Base-by-base conservation (phyloP, 2,329 filamentous ascomycete genomes). In the Fusarium setosum region DNA sequence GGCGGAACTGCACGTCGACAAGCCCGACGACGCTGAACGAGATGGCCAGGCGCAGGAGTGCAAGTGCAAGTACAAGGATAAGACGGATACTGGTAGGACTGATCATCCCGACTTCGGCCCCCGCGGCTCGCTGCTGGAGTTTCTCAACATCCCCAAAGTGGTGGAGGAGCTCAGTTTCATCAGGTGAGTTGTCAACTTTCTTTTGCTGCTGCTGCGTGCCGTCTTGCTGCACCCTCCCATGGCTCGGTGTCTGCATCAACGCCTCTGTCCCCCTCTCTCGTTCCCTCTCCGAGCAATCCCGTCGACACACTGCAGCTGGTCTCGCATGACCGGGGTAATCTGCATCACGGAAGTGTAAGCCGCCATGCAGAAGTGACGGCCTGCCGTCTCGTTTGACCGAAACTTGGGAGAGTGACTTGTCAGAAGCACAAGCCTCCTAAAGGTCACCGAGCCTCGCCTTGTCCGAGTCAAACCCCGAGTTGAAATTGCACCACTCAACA, bases 1-100 rank as follows among this genome's bases (percentile, higher is more conserved):
- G 74, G 90, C 90, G 64, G 91, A 96, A 74, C 79, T 97, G 55
- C 93, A 96, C 75, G 88, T 94, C 15, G 93, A 96, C 73, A 91
- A 83, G 61, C 74, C 75, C 8, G 77, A 77, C 60, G 83, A 71
- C 23, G 51, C 61, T 15, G 74, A 73, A 20, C 76, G 72, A 24
- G 74, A 75, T 17, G 68, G 55, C n/a, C 61, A 63, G 21, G 35
- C 53, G 20, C 66, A 82, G 57, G 86, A 88, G 67, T 84, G 81
- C 47, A 84, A 88, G 67, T 84, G 81, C 47, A 84, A 84, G 40
- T 89, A 85, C 80, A 90, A 90, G 72, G 82, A 83, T 61, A 83
- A 83, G 72, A 90, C 87, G 8, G 80, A 80, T n/a, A 80, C 81
- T 20, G 80, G 80, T 35, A 84, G 81, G 72, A 86, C 89, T 0